phyloP scores from a whole-genome alignment of 2,329 filamentous ascomycete genomes.

The Colletotrichum sp. region DNA sequence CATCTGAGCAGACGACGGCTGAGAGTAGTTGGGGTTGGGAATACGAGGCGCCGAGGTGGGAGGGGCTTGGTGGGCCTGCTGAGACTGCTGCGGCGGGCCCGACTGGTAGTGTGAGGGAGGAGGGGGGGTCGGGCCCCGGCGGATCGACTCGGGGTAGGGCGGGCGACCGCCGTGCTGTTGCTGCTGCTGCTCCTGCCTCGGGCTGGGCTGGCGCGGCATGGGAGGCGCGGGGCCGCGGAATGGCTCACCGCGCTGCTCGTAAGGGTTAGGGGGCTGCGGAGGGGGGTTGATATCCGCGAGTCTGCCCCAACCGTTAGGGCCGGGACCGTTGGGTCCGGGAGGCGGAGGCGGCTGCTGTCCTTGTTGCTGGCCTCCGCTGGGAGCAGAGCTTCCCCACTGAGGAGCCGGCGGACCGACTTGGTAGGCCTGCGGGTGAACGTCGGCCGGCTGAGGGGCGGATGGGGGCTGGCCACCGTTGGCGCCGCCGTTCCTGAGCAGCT shows the following conservation, averaged over 20 bases:
- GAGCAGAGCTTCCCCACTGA: conserved; percentile 84
- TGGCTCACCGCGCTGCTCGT: conserved; percentile 75
- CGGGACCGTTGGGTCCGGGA: conserved; percentile 64
- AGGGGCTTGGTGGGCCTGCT: conserved; percentile 45
- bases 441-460: conserved; percentile 86
- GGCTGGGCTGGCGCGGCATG: conserved; percentile 75
- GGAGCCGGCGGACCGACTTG: conserved; percentile 86
- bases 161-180: conserved; percentile 20
- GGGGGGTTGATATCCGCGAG: conserved; percentile 81
- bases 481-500: conserved; percentile 84
- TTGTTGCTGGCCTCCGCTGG: conserved; percentile 50
- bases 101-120: conserved; percentile 53
- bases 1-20: conserved; percentile 45
- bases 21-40: conserved; percentile 64
- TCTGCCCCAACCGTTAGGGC: conserved; percentile 64
- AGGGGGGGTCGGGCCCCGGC: conserved; percentile 60
- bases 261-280: conserved; percentile 80
- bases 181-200: conserved; percentile 73
- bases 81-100: conserved; percentile 56
- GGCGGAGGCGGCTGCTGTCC: conserved; percentile 45
- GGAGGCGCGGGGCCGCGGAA: conserved; percentile 72
- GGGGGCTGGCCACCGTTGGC: conserved; percentile 74
- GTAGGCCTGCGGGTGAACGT: conserved; percentile 95
- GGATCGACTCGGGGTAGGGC: conserved; percentile 35
- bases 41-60: conserved; percentile 53